Base-by-base conservation (phyloP, 225 moss, liverwort and hornwort genomes). In the Asterella californica region DNA sequence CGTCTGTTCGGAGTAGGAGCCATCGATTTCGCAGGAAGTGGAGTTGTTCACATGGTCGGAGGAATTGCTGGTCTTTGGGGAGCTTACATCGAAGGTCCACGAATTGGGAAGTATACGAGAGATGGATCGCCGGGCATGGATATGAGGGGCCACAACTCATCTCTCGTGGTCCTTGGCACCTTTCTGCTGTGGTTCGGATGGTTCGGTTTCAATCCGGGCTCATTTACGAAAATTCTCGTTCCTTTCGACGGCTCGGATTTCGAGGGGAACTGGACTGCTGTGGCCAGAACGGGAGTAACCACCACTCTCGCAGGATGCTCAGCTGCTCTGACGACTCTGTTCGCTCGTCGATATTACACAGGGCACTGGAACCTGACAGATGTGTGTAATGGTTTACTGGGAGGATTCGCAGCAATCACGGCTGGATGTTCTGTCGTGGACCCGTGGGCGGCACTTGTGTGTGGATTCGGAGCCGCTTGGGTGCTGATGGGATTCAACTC, bases 101-200 rank as follows among this genome's bases (percentile, higher is more conserved):
- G 92, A 67, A 91, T 92, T 72, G 92, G 92, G 19, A 79, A 89
- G 25, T 92, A 87, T 76, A 81, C 90, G 70, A 90, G 85, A 78
- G 61, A 81, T 5, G 96, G 93, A 0, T 86, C 61, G 49, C 48
- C 82, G 8, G n/a, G 83, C 48, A 76, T 89, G 63, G 65, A 89
- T 79, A 92, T 93, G 87, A 87, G 87, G 1, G 96, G 93, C 3
- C 96, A 96, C 78, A 89, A 85, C 32, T 90, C 91, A 5, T 91
- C 96, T 46, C 69, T 96, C 46, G 96, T 96, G 54, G 96, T 96
- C 34, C 50, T 96, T 60, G 96, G 92, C 2, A 92, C 89, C 49
- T 96, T 96, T 32, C 36, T 96, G 65, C 78, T 96, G 62, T 96
- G 96, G 96, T 96, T 96, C 66, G 96, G 96, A 22, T 96, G 96